Conservation (phyloP, 306 rosid genomes). For the Nissolia schottii region DNA sequence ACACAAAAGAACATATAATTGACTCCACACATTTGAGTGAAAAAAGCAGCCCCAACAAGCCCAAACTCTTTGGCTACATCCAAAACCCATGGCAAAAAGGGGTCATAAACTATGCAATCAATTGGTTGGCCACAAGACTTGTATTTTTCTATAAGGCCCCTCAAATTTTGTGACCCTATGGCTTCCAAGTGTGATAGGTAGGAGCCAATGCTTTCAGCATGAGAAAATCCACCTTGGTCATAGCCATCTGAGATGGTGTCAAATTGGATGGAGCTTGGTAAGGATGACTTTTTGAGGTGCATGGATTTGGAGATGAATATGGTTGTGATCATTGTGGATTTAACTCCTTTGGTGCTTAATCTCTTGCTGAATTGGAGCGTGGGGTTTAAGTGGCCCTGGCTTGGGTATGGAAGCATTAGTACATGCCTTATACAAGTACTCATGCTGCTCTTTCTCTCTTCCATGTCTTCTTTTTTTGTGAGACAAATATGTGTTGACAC, state of each 20-base stretch:
- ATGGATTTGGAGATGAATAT: slow-evolving; percentile 43
- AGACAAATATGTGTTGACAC: neutral
- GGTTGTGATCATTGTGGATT: slow-evolving; percentile 47
- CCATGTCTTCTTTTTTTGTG: slow-evolving; percentile 2
- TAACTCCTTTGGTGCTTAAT: slow-evolving; percentile 35
- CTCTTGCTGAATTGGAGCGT: slow-evolving; percentile 48
- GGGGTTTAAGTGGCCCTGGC: slow-evolving; percentile 67
- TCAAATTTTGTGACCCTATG: slow-evolving; percentile 35
- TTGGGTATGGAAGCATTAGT: slow-evolving; percentile 49
- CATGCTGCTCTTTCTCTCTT: neutral
- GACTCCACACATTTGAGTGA: slow-evolving; percentile 54
- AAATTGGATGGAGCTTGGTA: slow-evolving; percentile 24
- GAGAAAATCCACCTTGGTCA: slow-evolving; percentile 53
- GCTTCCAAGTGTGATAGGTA: slow-evolving; percentile 38
- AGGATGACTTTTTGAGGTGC: slow-evolving; percentile 32
- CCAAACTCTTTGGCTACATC: slow-evolving; percentile 56
- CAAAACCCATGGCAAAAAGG: slow-evolving; percentile 44
- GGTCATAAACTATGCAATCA: slow-evolving; percentile 48
- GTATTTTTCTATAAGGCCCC: slow-evolving; percentile 40
- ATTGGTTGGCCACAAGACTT: slow-evolving; percentile 28
- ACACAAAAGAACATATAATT: slow-evolving; percentile 35
- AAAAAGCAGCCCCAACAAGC: slow-evolving; percentile 40
- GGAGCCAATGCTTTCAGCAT: slow-evolving; percentile 24
- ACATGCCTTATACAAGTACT: slow-evolving; percentile 16
- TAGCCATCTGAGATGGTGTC: slow-evolving; percentile 67